A percentile compares a stretch with the other conserved stretches of the same genome.
Conservation (phyloP, 1,284 basidiomycete species). For the Phellopilus nigrolimitatus region DNA sequence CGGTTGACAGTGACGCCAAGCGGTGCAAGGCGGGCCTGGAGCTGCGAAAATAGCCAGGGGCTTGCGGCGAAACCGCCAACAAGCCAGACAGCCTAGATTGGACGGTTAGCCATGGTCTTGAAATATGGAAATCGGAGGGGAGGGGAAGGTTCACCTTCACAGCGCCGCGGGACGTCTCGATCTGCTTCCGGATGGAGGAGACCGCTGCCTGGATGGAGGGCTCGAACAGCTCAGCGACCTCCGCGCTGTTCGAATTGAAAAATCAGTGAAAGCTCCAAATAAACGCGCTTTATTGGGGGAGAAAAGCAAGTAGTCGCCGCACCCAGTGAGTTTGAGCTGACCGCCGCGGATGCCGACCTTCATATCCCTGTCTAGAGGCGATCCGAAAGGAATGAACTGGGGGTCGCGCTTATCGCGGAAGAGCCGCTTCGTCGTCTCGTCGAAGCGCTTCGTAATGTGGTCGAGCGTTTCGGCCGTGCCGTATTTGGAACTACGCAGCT, state of each 20-base stretch:
- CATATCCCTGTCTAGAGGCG: constrained; percentile 67
- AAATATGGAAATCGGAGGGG: background rate
- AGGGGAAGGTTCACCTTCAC: constrained; percentile 46
- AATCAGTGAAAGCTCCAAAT: too few species aligned
- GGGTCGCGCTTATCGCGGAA: constrained; percentile 63
- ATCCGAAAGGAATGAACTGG: constrained; percentile 73
- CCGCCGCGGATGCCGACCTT: constrained; percentile 65
- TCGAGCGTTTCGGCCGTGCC: constrained; percentile 63
- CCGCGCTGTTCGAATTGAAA: constrained; percentile 36
- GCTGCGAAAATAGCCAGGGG: constrained; percentile 70
- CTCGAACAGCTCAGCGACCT: constrained; percentile 70
- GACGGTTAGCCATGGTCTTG: background rate
- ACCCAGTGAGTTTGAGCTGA: constrained; percentile 68
- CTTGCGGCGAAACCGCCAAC: constrained; percentile 78
- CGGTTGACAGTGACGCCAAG: constrained; percentile 58
- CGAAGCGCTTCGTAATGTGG: constrained; percentile 68
- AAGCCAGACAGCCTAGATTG: constrained; percentile 59
- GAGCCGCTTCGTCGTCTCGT: constrained; percentile 73
- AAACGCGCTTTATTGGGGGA: too few species aligned
- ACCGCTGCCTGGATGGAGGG: constrained; percentile 71
- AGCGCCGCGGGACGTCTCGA: constrained; percentile 57
- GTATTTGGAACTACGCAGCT: constrained; percentile 65
- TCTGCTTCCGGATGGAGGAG: constrained; percentile 62
- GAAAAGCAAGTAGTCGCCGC: too few species aligned
- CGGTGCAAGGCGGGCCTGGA: constrained; percentile 57